Percentiles rank a stretch among this genome's conserved stretches.
Conservation (phyloP, 2,329 filamentous ascomycete species). For the Claviceps monticola region DNA sequence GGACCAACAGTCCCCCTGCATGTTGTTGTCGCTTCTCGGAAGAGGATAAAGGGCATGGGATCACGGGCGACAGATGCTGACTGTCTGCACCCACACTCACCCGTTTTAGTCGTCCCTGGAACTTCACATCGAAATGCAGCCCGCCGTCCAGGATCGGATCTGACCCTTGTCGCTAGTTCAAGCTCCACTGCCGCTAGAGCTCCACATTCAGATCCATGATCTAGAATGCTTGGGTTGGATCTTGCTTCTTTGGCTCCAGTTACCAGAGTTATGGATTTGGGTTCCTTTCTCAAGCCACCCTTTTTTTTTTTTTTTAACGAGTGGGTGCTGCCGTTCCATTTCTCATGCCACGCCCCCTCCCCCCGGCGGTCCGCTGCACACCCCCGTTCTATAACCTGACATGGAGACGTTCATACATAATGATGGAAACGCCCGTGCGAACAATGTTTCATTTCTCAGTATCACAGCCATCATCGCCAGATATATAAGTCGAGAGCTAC, state of each 20-base stretch:
- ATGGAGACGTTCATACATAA: constrained; percentile 12
- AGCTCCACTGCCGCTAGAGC: constrained; percentile 15
- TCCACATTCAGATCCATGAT: constrained; percentile 24
- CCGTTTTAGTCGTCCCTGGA: not conserved
- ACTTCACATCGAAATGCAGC: not conserved
- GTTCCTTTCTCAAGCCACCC: constrained; percentile 21
- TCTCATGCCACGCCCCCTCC: constrained; percentile 14
- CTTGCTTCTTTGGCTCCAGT: constrained; percentile 17
- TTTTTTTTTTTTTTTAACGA: constrained; percentile 10
- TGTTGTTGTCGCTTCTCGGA: not conserved
- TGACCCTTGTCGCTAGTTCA: not conserved
- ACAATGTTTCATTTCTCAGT: not conserved
- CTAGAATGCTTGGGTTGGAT: constrained; percentile 15
- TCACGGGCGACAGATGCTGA: not conserved
- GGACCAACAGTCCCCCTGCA: too few species aligned
- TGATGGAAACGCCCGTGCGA: constrained; percentile 11
- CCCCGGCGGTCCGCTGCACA: not conserved
- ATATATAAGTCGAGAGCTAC: not conserved
- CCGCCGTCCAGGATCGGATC: constrained; percentile 6
- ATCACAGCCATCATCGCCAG: not conserved
- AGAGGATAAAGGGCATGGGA: not conserved
- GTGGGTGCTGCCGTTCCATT: constrained; percentile 17
- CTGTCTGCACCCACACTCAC: not conserved
- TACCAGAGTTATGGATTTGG: constrained; percentile 16
- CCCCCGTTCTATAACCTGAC: not conserved